Conservation (phyloP, 352 stramenopile species). For the Globisporangium paroecandrum region DNA sequence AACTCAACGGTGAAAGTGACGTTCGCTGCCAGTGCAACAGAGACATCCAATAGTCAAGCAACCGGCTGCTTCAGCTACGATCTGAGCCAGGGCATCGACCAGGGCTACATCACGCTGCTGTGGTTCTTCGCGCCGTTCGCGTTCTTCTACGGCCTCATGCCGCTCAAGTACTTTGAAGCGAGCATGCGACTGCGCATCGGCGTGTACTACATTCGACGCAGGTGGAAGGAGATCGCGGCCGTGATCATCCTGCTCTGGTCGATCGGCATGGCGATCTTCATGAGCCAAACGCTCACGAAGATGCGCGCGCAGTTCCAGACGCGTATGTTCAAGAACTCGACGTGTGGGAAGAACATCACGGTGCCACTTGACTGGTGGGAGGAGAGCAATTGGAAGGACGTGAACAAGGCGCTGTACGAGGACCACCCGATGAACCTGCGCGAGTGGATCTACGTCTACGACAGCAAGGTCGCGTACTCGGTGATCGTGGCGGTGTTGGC, state of each 20-base stretch:
- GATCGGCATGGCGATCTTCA: constrained; percentile 57
- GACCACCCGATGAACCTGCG: constrained; percentile 41
- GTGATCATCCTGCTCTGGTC: constrained; percentile 69
- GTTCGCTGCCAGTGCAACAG: background rate
- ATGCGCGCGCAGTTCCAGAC: constrained; percentile 40
- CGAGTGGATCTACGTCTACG: constrained; percentile 65
- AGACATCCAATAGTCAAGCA: background rate
- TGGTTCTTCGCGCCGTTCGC: constrained; percentile 67
- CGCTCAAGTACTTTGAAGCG: constrained; percentile 65
- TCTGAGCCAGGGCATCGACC: constrained; percentile 23
- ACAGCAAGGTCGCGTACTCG: constrained; percentile 58
- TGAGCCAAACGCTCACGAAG: constrained; percentile 48
- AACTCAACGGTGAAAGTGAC: background rate
- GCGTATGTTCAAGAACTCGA: constrained; percentile 33
- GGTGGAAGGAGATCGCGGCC: constrained; percentile 70
- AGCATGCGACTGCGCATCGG: constrained; percentile 64
- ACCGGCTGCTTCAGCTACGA: constrained; percentile 33
- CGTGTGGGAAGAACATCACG: constrained; percentile 38
- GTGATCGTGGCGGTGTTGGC: constrained; percentile 66
- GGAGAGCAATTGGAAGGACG: constrained; percentile 30
- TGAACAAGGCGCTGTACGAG: constrained; percentile 15
- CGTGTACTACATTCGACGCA: constrained; percentile 70
- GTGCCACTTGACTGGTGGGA: constrained; percentile 48
- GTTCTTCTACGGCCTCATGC: constrained; percentile 53
- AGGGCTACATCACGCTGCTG: constrained; percentile 35